A percentile compares a stretch with the other conserved stretches of the same genome.
phyloP scores from a whole-genome alignment of 2,329 filamentous ascomycete species.

The Chaetomiaceae sp. region DNA sequence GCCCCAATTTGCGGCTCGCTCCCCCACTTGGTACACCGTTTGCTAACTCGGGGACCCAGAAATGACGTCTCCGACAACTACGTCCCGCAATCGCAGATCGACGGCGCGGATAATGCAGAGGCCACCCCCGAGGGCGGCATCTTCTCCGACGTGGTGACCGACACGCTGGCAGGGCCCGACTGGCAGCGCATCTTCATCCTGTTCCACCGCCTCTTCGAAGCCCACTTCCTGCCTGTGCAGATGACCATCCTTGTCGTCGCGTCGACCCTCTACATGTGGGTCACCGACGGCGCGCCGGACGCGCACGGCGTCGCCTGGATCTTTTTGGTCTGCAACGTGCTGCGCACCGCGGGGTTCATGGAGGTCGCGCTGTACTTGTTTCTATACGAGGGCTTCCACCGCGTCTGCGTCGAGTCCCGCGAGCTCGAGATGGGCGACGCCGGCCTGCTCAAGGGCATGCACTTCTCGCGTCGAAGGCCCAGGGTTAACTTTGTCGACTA shows the following conservation, averaged over 20 bases:
- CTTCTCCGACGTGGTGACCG: conserved; percentile 49
- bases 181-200: conserved; percentile 53
- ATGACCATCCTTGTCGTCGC: conserved; percentile 58
- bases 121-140: conserved; percentile 42
- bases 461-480: conserved; percentile 54
- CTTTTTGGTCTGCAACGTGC: conserved; percentile 52
- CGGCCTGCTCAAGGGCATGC: conserved; percentile 57
- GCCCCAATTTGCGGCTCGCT: too few relatives aligned
- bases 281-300: conserved; percentile 46
- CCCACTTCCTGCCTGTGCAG: conserved; percentile 65
- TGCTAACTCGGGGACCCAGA: conserved; percentile 24
- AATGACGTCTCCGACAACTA: conserved; percentile 42
- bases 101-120: conserved; percentile 35
- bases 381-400: conserved; percentile 63
- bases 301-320: conserved; percentile 51
- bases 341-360: conserved; percentile 57
- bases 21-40: not conserved
- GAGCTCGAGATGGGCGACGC: conserved; percentile 62
- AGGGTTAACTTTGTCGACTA: conserved; percentile 57
- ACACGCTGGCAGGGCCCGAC: conserved; percentile 44
- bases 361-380: conserved; percentile 57
- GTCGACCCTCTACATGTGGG: conserved; percentile 53
- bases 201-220: conserved; percentile 64
- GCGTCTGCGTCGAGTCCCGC: conserved; percentile 51
- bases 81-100: conserved; percentile 39